These are phyloP conservation scores for Lachnellula cervina DNA, from an alignment of 2,329 filamentous ascomycete species.

Conservation along the genomic window DNA sequence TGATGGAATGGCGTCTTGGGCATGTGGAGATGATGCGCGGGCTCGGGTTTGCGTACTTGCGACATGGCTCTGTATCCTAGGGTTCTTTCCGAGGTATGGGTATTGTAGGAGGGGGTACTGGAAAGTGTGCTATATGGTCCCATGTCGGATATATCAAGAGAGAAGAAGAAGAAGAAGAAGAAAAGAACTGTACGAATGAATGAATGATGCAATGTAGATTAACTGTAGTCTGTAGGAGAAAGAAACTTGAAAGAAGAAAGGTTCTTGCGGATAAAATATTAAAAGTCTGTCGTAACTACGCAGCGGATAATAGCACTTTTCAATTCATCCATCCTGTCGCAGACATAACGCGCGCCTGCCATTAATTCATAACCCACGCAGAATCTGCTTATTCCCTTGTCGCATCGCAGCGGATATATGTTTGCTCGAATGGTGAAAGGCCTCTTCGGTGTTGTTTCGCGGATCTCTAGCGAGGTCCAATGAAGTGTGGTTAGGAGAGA, in stretches of 20 bases:
- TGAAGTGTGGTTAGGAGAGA: neutral
- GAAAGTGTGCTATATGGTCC: conserved; percentile 14
- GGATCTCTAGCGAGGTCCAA: neutral
- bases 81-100: neutral
- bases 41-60: conserved; percentile 2
- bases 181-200: neutral
- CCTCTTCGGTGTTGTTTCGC: neutral
- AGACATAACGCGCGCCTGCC: neutral
- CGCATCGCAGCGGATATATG: neutral
- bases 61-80: conserved; percentile 2
- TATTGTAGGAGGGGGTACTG: neutral
- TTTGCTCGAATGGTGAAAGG: neutral
- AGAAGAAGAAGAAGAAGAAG: too few species aligned
- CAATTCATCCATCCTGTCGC: too few species aligned
- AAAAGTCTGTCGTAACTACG: too few species aligned
- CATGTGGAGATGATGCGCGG: neutral
- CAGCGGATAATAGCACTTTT: neutral
- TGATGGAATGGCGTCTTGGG: neutral
- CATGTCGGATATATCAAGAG: conserved; percentile 12
- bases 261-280: too few species aligned
- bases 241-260: too few species aligned
- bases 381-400: neutral
- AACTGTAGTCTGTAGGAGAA: too few species aligned
- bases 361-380: neutral
- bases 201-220: too few species aligned